Base-by-base conservation (phyloP, 1,139 yeast genomes). In the Martiniozyma asiatica region DNA sequence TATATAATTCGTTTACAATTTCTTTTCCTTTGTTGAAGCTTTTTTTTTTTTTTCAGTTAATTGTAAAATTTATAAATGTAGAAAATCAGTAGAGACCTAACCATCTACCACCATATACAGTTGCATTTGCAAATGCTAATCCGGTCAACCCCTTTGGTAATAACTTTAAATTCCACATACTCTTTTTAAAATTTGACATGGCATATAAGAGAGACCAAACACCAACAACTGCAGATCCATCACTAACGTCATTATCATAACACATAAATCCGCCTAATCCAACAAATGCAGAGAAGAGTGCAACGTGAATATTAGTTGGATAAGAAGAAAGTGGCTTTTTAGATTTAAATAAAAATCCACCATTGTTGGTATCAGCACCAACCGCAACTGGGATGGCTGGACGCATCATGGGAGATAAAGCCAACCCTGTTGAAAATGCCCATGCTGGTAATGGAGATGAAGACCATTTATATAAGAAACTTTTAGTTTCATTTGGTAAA, bases 161-260 rank as follows among this genome's bases (percentile, higher is more conserved):
- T 2, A 73, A 47, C 32, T 52, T 52, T 24, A 65, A 36, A 13
- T 66, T 69, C 38, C 56, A 57, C 22, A 82, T 35, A 4, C 82
- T 65, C 1, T 73, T 62, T 24, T 63, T 65, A 5, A 92, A 89
- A 49, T 84, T 81, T 7, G 79, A 85, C 24, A 87, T 50, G 35
- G 80, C 50, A 48, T 84, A 89, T 33, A 87, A 58, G 4, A 81
- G 51, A 11, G 85, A 72, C 97, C 97, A 89, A 4, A 94, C 94
- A 19, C 80, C 68, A 6, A 73, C 64, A 54, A 89, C 82, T 0
- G 96, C 97, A 2, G 94, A 70, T 6, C 95, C 97, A 55, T 82
- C 78, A 31, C 70, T 66, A 22, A 73, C 58, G 47, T 85, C 96
- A 12, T 85, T 81, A 48, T 87, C 97, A 42, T 62, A 62, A 34